These are phyloP conservation scores for Protostelium mycophagum DNA, from an alignment of 78 protist species.

Conservation along the genomic window DNA sequence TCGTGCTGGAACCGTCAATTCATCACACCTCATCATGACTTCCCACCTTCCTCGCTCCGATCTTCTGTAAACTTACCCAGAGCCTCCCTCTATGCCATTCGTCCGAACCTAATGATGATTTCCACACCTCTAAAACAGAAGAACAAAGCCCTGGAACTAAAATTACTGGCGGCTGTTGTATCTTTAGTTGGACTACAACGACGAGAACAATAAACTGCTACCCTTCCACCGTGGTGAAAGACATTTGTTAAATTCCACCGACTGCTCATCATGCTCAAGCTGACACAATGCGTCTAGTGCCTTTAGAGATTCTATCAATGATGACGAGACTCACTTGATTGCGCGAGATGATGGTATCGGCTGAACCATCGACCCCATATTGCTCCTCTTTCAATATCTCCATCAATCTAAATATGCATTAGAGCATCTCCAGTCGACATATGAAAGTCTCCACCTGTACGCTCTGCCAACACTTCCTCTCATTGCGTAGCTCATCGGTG, in stretches of 20 bases:
- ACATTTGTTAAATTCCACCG: neutral
- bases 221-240: neutral
- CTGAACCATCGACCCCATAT: too few species aligned
- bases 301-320: neutral
- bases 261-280: neutral
- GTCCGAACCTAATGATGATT: neutral
- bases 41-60: neutral
- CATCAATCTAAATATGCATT: too few species aligned
- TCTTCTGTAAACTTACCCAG: neutral
- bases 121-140: neutral
- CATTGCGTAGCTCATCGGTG: too few species aligned
- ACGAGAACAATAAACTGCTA: neutral
- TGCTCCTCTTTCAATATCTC: too few species aligned
- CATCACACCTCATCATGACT: neutral
- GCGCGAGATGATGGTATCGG: too few species aligned
- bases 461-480: too few species aligned
- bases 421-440: too few species aligned
- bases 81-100: neutral
- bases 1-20: neutral
- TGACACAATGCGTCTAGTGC: neutral
- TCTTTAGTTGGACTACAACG: neutral
- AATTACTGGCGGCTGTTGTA: neutral
- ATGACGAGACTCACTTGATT: too few species aligned
- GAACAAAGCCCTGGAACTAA: neutral
- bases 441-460: too few species aligned